These are phyloP conservation scores for Dioscorea dumetorum DNA, from an alignment of 106 monocot genomes.

Conservation along the genomic window DNA sequence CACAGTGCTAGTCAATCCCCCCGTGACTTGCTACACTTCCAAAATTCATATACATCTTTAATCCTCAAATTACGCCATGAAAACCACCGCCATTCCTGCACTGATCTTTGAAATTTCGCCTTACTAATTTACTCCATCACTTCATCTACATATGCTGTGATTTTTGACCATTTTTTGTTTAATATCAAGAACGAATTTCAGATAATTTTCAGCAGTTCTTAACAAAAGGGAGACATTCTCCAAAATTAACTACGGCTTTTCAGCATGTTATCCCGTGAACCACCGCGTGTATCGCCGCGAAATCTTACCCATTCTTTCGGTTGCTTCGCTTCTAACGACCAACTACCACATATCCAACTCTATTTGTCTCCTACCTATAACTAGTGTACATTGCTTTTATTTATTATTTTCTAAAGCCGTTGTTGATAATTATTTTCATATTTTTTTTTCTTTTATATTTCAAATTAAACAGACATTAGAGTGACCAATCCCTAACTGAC, in stretches of 20 bases:
- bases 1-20: not conserved
- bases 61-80: not conserved
- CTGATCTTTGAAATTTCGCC: not conserved
- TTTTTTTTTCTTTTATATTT: too few relatives aligned
- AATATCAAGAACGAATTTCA: not conserved
- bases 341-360: too few relatives aligned
- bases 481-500: too few relatives aligned
- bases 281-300: not conserved
- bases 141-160: not conserved
- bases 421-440: too few relatives aligned
- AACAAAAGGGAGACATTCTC: not conserved
- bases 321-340: slow-evolving; percentile 9
- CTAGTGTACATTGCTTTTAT: too few relatives aligned
- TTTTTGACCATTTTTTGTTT: not conserved
- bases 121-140: not conserved
- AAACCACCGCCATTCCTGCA: not conserved
- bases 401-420: too few relatives aligned
- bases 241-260: slow-evolving; percentile 7
- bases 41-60: not conserved
- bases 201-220: not conserved
- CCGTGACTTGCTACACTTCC: slow-evolving; percentile 1
- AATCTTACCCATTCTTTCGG: slow-evolving; percentile 4
- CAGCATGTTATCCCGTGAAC: slow-evolving; percentile 33
- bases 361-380: too few relatives aligned
- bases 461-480: too few relatives aligned